Evolutionary conservation across 768 basidiomycete genomes (phyloP).

Genomic region (Royoungia palumana): DNA sequence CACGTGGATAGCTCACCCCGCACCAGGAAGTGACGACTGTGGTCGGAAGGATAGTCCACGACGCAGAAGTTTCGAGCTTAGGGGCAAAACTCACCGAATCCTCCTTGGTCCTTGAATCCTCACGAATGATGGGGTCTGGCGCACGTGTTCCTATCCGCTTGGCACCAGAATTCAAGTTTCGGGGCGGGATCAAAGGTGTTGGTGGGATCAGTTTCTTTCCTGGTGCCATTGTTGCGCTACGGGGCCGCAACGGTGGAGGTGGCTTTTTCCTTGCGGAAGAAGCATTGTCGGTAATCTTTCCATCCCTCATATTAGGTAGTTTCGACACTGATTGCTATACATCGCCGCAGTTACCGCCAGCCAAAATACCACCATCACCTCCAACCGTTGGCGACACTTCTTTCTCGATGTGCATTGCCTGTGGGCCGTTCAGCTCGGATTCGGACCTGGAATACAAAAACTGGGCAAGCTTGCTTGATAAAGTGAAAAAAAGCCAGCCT

Average conservation of each 20-base stretch:
- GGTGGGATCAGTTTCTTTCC: slow-evolving; percentile 79
- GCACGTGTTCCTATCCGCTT: slow-evolving; percentile 71
- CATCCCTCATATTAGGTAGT: neutral
- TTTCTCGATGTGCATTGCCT: slow-evolving; percentile 68
- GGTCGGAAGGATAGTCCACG: slow-evolving; percentile 72
- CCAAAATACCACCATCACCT: slow-evolving; percentile 44
- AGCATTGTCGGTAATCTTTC: slow-evolving; percentile 63
- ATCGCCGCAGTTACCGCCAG: slow-evolving; percentile 58
- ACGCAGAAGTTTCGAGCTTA: slow-evolving; percentile 55
- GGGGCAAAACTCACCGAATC: slow-evolving; percentile 69
- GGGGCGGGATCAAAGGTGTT: slow-evolving; percentile 58
- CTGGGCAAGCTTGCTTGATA: slow-evolving; percentile 60
- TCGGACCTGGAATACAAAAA: slow-evolving; percentile 72
- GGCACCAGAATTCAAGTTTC: slow-evolving; percentile 58
- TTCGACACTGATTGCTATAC: neutral
- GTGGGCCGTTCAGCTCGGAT: slow-evolving; percentile 86
- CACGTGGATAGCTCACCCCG: neutral
- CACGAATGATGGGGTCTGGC: slow-evolving; percentile 67
- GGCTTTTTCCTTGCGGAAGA: slow-evolving; percentile 84
- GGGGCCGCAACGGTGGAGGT: slow-evolving; percentile 88
- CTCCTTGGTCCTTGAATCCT: slow-evolving; percentile 77
- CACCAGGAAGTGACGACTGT: slow-evolving; percentile 60
- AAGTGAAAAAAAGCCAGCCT: slow-evolving; percentile 63
- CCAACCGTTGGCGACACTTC: slow-evolving; percentile 36
- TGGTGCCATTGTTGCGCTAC: slow-evolving; percentile 81